phyloP scores from a whole-genome alignment of 2,329 filamentous ascomycete species.

The Huntiella abstrusa region DNA sequence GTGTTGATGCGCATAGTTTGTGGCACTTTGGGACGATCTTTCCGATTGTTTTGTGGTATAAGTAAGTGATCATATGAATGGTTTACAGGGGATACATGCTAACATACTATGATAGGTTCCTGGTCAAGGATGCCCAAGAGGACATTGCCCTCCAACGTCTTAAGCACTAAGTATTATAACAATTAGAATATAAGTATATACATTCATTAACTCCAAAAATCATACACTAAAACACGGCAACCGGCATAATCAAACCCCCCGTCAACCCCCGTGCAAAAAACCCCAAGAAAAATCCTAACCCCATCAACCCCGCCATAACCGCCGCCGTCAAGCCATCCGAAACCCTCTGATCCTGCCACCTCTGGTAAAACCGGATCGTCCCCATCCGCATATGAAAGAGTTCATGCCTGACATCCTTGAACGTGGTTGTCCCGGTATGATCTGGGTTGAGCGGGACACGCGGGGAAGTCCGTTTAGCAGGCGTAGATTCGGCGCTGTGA shows the following conservation, averaged over 20 bases:
- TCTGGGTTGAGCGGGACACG: slow-evolving; percentile 14
- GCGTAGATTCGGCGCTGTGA: slow-evolving; percentile 16
- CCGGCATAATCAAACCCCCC: slow-evolving; percentile 3
- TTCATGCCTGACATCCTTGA: slow-evolving; percentile 13
- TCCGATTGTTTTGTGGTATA: slow-evolving; percentile 83
- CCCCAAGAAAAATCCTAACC: slow-evolving; percentile 14
- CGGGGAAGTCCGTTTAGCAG: slow-evolving; percentile 13
- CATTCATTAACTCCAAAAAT: background rate
- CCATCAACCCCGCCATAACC: slow-evolving; percentile 13
- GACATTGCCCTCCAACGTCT: slow-evolving; percentile 42
- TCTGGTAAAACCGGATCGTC: slow-evolving; percentile 16
- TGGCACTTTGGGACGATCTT: slow-evolving; percentile 91
- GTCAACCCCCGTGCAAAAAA: slow-evolving; percentile 4
- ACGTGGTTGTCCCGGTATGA: slow-evolving; percentile 11
- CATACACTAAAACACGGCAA: slow-evolving; percentile 2
- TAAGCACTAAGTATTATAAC: slow-evolving; percentile 7
- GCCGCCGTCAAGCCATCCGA: slow-evolving; percentile 14
- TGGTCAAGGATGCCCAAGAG: slow-evolving; percentile 69
- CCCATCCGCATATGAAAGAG: slow-evolving; percentile 20
- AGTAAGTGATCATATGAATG: slow-evolving; percentile 41
- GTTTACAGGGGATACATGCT: background rate
- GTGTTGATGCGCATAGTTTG: slow-evolving; percentile 80
- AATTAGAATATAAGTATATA: background rate
- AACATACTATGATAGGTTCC: slow-evolving; percentile 38
- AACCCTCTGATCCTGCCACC: slow-evolving; percentile 18